Base-by-base conservation (phyloP, 2,329 filamentous ascomycete genomes). In the Sclerotinia sclerotiorum region DNA sequence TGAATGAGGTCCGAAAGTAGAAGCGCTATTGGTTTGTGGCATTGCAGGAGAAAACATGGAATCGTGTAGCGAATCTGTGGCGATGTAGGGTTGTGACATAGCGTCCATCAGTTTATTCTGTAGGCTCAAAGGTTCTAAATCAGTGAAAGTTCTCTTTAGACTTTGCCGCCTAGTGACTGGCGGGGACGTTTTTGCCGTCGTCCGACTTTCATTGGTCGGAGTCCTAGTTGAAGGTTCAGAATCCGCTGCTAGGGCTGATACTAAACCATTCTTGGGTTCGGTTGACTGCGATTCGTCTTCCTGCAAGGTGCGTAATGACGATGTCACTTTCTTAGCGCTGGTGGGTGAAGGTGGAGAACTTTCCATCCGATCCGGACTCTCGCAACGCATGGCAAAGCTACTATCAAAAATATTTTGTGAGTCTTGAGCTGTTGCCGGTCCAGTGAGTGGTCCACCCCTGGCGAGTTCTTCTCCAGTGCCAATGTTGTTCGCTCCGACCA, bases 71-170 rank as follows among this genome's bases (percentile, higher is more conserved):
- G 58, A 64, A 63, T 78, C 76, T 39, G 69, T 73, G 19, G 74
- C 72, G 7, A 74, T 55, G 57, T 71, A 97, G 21, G 94, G 94
- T 77, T 94, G 90, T 32, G 93, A 89, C 79, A 97, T 84, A 63
- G 90, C 90, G 76, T 98, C 94, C 74, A 94, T 87, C 57, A 97
- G 87, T 79, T 90, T 94, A 74, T 90, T 89, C 79, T 96, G 92
- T 72, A 96, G 81, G 24, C 88, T 88, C 39, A 91, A 84, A 24
- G 91, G 86, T 65, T 87, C 86, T 29, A 91, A 87, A 78, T 98
- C 94, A 21, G 94, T 98, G 80, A 91, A 90, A 24, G 94, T 97
- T 75, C 94, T 88, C 80, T 94, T 96, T 71, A 97, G 80, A 70
- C 85, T 91, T 65, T 87, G 85, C 67, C 88, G 88, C 71, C 88